Evolutionary conservation across 169 alveolate species (phyloP).

Genomic region (Eimeria sp.): DNA sequence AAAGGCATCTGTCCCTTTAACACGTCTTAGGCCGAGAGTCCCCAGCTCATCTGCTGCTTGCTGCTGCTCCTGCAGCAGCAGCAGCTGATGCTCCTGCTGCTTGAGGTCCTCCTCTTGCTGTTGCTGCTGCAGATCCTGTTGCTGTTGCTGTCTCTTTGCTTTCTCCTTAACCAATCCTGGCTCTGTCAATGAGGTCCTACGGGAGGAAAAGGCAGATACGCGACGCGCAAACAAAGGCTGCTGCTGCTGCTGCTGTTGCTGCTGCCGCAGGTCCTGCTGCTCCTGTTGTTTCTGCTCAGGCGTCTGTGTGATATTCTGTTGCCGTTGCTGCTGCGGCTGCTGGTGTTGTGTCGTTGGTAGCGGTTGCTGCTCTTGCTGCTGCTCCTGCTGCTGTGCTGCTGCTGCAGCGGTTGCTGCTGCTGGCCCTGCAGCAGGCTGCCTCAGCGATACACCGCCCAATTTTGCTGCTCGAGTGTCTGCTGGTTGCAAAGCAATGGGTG

Average conservation of each 20-base stretch:
- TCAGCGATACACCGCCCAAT: background rate
- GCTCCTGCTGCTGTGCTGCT: background rate
- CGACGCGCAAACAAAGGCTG: conserved; percentile 10
- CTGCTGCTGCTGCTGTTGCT: conserved; percentile 33
- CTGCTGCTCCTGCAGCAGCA: conserved; percentile 35
- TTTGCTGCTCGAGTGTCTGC: conserved; percentile 29
- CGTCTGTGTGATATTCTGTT: background rate
- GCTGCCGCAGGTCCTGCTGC: conserved; percentile 2
- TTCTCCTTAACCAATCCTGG: background rate
- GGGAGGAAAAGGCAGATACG: background rate
- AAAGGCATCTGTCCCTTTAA: conserved; percentile 39
- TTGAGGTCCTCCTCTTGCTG: conserved; percentile 15
- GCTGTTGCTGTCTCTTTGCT: background rate
- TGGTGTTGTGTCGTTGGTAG: conserved; percentile 8
- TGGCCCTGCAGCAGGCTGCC: conserved; percentile 1
- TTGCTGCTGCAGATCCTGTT: conserved; percentile 33
- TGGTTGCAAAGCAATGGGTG: background rate
- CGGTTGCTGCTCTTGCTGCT: background rate
- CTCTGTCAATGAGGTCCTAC: background rate
- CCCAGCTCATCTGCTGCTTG: conserved; percentile 43
- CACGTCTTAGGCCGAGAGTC: conserved; percentile 13
- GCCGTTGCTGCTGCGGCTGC: conserved; percentile 6
- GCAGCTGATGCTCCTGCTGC: background rate
- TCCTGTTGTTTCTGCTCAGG: background rate
- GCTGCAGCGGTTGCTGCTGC: conserved; percentile 20